Conservation (phyloP, 306 rosid species). For the Castanopsis chinensis region DNA sequence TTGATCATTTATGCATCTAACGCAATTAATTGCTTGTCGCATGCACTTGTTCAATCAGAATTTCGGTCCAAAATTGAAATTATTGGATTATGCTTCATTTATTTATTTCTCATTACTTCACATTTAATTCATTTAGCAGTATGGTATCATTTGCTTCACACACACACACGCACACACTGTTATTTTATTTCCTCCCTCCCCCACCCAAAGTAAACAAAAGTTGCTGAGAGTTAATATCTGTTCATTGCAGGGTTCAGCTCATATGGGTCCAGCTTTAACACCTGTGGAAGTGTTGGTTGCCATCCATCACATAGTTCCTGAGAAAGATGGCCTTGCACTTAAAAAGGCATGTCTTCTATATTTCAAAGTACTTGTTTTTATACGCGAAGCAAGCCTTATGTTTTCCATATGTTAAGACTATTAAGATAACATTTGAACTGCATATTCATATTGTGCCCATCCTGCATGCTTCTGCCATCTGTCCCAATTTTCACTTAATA, state of each 20-base stretch:
- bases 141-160: neutral
- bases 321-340: conserved; percentile 82
- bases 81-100: conserved; percentile 1
- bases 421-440: conserved; percentile 8
- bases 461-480: neutral
- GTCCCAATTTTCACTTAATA: neutral
- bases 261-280: conserved; percentile 94
- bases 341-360: conserved; percentile 64
- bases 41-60: neutral
- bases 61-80: neutral
- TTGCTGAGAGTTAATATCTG: conserved; percentile 19
- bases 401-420: conserved; percentile 5
- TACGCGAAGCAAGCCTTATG: neutral
- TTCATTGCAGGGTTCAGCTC: conserved; percentile 92
- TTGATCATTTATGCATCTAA: neutral
- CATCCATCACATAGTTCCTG: conserved; percentile 90
- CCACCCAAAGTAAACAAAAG: conserved; percentile 3
- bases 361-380: conserved; percentile 9
- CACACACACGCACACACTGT: fast-evolving
- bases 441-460: conserved; percentile 8
- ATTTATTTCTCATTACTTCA: neutral
- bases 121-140: neutral
- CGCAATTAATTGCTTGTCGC: neutral
- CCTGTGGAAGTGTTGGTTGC: conserved; percentile 96
- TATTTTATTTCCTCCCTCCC: neutral